A percentile compares a stretch with the other conserved stretches of the same genome.
phyloP scores from a whole-genome alignment of 805 yeast species.

The Wickerhamomyces subpelliculosus region DNA sequence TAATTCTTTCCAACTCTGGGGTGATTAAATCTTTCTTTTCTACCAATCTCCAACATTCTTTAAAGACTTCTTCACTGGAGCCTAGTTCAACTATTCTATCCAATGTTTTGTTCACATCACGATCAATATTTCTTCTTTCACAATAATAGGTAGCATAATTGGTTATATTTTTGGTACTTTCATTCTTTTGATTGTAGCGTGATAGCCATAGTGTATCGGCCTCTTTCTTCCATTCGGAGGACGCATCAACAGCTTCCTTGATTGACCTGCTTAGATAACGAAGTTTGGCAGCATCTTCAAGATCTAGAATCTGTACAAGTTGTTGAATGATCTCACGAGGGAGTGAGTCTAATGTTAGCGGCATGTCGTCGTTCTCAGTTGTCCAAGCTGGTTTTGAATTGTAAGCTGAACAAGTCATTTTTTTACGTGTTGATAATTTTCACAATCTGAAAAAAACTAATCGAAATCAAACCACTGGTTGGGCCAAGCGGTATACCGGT shows the following conservation, averaged over 20 bases:
- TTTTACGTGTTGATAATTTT: too few species aligned
- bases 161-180: background rate
- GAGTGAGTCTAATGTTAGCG: background rate
- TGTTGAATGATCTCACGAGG: background rate
- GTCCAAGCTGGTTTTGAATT: too few species aligned
- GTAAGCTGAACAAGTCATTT: too few species aligned
- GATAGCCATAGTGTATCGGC: background rate
- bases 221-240: background rate
- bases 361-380: too few species aligned
- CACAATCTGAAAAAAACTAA: too few species aligned
- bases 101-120: background rate
- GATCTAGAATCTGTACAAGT: background rate
- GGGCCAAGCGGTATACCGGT: too few species aligned
- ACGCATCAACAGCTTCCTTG: background rate
- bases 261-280: background rate
- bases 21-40: background rate
- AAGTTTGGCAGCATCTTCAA: background rate
- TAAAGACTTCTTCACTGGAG: background rate
- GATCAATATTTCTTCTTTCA: background rate
- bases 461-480: too few species aligned
- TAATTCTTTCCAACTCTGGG: background rate
- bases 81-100: background rate
- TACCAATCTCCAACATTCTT: background rate
- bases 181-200: background rate
- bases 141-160: background rate